Conservation (phyloP, 2,329 filamentous ascomycete genomes). For the Aspergillus pseudoterreus region DNA sequence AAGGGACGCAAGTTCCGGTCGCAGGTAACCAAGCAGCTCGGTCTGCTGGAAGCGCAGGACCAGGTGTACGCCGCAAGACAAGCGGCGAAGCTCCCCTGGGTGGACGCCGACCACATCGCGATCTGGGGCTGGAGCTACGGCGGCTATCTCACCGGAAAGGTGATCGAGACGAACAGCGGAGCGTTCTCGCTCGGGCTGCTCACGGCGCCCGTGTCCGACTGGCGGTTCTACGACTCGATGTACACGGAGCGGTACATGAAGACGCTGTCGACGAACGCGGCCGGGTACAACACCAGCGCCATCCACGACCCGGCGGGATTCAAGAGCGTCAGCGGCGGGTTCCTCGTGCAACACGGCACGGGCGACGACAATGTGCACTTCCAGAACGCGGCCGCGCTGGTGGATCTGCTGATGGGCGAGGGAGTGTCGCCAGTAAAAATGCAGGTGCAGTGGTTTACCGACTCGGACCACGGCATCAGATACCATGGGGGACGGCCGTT, state of each 20-base stretch:
- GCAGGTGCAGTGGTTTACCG: slow-evolving; percentile 62
- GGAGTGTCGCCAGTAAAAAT: slow-evolving; percentile 60
- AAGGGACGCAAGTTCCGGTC: slow-evolving; percentile 62
- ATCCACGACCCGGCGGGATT: slow-evolving; percentile 59
- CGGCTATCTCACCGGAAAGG: slow-evolving; percentile 64
- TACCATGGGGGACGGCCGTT: slow-evolving; percentile 56
- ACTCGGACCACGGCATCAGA: slow-evolving; percentile 59
- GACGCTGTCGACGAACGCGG: slow-evolving; percentile 52
- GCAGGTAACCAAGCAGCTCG: slow-evolving; percentile 56
- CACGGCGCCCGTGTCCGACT: slow-evolving; percentile 64
- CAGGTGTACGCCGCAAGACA: slow-evolving; percentile 64
- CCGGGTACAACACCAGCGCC: slow-evolving; percentile 59
- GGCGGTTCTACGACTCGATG: slow-evolving; percentile 68
- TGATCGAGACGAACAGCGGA: slow-evolving; percentile 59
- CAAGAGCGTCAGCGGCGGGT: slow-evolving; percentile 57
- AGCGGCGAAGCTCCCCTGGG: slow-evolving; percentile 49
- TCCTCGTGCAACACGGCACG: slow-evolving; percentile 62
- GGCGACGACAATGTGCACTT: slow-evolving; percentile 72
- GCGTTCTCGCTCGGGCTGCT: slow-evolving; percentile 62
- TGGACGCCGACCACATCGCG: slow-evolving; percentile 58
- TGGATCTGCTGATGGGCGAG: slow-evolving; percentile 58
- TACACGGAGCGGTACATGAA: slow-evolving; percentile 75
- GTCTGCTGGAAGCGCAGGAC: slow-evolving; percentile 61
- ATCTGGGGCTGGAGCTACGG: slow-evolving; percentile 70
- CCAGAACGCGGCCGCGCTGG: slow-evolving; percentile 60